phyloP scores from a whole-genome alignment of 208 protist genomes.

The Phytomonas sp. region DNA sequence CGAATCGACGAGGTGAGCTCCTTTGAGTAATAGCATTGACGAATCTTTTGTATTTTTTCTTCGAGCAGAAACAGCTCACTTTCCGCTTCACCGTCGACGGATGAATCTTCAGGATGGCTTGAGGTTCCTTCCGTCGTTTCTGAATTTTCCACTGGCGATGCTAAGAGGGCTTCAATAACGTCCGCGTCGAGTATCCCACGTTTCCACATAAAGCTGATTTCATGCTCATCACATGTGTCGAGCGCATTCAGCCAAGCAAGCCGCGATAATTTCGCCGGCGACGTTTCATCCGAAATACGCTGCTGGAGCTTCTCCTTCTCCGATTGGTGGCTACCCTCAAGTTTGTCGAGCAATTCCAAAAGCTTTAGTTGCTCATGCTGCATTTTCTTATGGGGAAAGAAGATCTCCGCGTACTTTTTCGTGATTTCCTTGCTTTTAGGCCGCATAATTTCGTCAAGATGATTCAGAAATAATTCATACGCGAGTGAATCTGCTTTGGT shows the following conservation, averaged over 20 bases:
- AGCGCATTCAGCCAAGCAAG: slow-evolving; percentile 57
- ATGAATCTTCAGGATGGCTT: neutral
- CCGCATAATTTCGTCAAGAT: slow-evolving; percentile 64
- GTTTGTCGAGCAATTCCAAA: slow-evolving; percentile 10
- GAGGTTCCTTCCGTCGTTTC: neutral
- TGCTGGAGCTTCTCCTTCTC: slow-evolving; percentile 12
- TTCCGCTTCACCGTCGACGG: neutral
- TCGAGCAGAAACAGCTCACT: slow-evolving; percentile 19
- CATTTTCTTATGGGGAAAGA: slow-evolving; percentile 18
- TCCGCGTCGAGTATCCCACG: slow-evolving; percentile 38
- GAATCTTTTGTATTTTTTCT: slow-evolving; percentile 24
- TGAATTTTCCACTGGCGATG: neutral
- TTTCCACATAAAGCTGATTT: slow-evolving; percentile 38
- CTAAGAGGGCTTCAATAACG: slow-evolving; percentile 18
- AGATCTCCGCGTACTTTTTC: slow-evolving; percentile 37
- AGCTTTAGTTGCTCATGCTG: slow-evolving; percentile 9
- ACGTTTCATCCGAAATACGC: neutral
- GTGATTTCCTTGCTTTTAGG: slow-evolving; percentile 29
- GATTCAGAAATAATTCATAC: slow-evolving; percentile 29
- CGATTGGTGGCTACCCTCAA: slow-evolving; percentile 3
- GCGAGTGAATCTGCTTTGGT: slow-evolving; percentile 19
- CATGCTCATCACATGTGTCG: slow-evolving; percentile 29
- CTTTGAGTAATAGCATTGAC: slow-evolving; percentile 29
- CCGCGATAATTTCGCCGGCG: neutral
- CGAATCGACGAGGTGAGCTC: slow-evolving; percentile 33